Base-by-base conservation (phyloP, 768 basidiomycete species). In the Leccinellum rugosiceps region DNA sequence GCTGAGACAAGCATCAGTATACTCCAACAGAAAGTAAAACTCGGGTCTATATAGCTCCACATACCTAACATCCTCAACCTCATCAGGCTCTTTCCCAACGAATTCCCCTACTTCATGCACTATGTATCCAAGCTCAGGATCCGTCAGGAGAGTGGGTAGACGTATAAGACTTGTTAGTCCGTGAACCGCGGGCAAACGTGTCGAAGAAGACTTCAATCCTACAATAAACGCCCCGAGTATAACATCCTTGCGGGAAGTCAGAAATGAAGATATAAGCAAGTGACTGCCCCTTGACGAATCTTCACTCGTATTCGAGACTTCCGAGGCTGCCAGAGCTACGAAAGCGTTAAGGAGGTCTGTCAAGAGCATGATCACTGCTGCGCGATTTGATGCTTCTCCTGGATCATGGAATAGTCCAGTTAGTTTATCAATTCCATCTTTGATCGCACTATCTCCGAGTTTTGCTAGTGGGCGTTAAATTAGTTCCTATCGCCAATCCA, bases 91-190 rank as follows among this genome's bases (percentile, higher is more conserved):
- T 48, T 67, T 73, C 35, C 53, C 50, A 34, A 96, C 74, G 9
- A 91, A 73, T 50, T 92, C 87, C 64, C 89, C 85, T 26, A 88
- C 77, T 50, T 82, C 86, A 56, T 87, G 86, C 1, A 96, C 88
- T 41, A 93, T 75, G 66, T 88, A 94, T 3, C 85, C 83, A 11
- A 92, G 71, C 68, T 99, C 95, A 19, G 86, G 81, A 52, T 86
- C 80, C 0, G 82, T 76, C 35, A 96, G 75, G 46, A 94, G 79
- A 1, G 71, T 71, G 7, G 78, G 75, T 2, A 91, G 85, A 8
- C 81, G 82, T n/a, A 87, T 79, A 62, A 97, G 68, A 19, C 80
- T 80, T 41, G 82, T 80, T 47, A 94, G 74, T 7, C 85, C 86
- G 6, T 81, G 78, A 17, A 97, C 72, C 0, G 90, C 87, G 21